Base-by-base conservation (phyloP, 202 grass and related monocot genomes). In the Carex arenaria region DNA sequence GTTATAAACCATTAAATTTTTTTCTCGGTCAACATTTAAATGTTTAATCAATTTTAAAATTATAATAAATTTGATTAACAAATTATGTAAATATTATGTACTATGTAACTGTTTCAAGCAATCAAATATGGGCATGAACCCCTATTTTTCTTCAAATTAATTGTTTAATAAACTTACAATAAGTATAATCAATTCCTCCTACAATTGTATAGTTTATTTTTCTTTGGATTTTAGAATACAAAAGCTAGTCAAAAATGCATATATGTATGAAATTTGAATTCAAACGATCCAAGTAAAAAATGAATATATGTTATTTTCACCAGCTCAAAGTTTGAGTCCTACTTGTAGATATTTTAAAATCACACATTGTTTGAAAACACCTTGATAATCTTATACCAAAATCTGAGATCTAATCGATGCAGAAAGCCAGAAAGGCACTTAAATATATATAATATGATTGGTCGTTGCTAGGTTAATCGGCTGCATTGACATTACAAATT, bases 401-500 rank as follows among this genome's bases (percentile, higher is more conserved):
- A 31, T 32, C 0, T 11, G 51, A 55, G 26, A 75, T 75, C 22
- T 54, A 55, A 75, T 55, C 26, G 3, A 36, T 3, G 56, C 5
- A 59, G 17, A 15, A 40, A 69, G 5, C 6, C 14, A 15, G 64
- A 15, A 62, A 36, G 10, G 12, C 56, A 13, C 14, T 23, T 19
- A 56, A 55, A 53, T 14, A 76, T 55, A 76, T 56, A 31, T 32
- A 56, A 32, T 55, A 76, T 34, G 3, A 57, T 76, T 75, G 30
- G 26, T 34, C 28, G 6, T 76, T 31, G 51, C 26, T 76, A 76
- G 51, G 57, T 11, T 76, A 57, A 52, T 28, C 26, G 6, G 10
- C 14, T 56, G 72, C 72, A 56, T 76, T 76, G 72, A 76, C 51
- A 76, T 34, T 76, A 56, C 22, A 76, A 34, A 76, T 15, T 76